phyloP scores from a whole-genome alignment of 129 eudicot genomes.

The Pittosporum tobira region DNA sequence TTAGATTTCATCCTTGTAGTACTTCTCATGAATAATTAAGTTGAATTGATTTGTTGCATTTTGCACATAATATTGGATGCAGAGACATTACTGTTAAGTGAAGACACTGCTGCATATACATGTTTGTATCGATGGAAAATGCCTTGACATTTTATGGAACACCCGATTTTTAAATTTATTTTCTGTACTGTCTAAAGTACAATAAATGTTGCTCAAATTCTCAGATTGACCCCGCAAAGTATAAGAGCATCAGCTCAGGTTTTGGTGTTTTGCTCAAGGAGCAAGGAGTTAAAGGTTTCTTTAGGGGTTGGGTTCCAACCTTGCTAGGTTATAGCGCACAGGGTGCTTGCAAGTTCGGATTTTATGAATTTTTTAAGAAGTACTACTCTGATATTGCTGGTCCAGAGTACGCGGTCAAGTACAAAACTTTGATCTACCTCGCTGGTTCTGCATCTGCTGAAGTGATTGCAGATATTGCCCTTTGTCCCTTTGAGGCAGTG shows the following conservation, averaged over 20 bases:
- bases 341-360: slow-evolving; percentile 83
- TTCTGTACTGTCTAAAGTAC: neutral
- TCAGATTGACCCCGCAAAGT: slow-evolving; percentile 80
- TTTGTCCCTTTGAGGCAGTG: slow-evolving; percentile 85
- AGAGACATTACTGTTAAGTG: neutral
- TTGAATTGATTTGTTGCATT: too few relatives aligned
- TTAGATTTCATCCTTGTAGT: too few relatives aligned
- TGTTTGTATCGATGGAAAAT: neutral
- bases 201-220: neutral
- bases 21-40: too few relatives aligned
- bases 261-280: slow-evolving; percentile 68
- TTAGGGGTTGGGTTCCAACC: slow-evolving; percentile 92
- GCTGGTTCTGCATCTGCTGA: slow-evolving; percentile 96
- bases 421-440: slow-evolving; percentile 65
- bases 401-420: slow-evolving; percentile 62
- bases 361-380: slow-evolving; percentile 81
- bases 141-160: slow-evolving; percentile 2
- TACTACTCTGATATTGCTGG: slow-evolving; percentile 78
- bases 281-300: slow-evolving; percentile 78
- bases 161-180: neutral
- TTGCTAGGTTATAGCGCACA: slow-evolving; percentile 77
- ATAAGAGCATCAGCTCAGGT: slow-evolving; percentile 67
- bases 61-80: neutral
- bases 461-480: slow-evolving; percentile 74
- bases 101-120: neutral